These are phyloP conservation scores for Fusarium liriodendri DNA, from an alignment of 2,329 filamentous ascomycete species.

Conservation along the genomic window DNA sequence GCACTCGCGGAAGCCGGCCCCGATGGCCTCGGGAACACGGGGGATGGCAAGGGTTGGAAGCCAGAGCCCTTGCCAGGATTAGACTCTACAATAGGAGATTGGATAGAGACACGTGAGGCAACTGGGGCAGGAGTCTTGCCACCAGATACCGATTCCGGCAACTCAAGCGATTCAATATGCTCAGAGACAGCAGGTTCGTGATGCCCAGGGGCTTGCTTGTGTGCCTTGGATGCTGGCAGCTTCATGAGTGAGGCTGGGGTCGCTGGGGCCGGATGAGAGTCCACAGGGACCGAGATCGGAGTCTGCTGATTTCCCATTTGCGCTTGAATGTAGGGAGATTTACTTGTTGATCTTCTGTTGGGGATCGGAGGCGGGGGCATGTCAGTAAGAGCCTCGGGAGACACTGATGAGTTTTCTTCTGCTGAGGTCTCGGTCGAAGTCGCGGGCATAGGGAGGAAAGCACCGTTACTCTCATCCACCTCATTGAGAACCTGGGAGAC, in stretches of 20 bases:
- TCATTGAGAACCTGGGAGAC: slow-evolving; percentile 67
- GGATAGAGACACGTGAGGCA: slow-evolving; percentile 56
- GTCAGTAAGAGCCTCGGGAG: slow-evolving; percentile 71
- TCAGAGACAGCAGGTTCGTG: slow-evolving; percentile 60
- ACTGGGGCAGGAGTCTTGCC: slow-evolving; percentile 47
- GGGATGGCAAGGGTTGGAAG: slow-evolving; percentile 62
- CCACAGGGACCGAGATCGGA: slow-evolving; percentile 35
- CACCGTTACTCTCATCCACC: slow-evolving; percentile 56
- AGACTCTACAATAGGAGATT: slow-evolving; percentile 51
- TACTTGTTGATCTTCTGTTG: slow-evolving; percentile 70
- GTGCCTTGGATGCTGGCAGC: slow-evolving; percentile 67
- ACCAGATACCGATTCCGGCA: slow-evolving; percentile 75
- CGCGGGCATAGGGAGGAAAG: slow-evolving; percentile 53
- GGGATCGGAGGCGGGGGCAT: slow-evolving; percentile 78
- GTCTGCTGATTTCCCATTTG: slow-evolving; percentile 54
- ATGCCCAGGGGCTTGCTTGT: slow-evolving; percentile 55
- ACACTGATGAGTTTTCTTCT: slow-evolving; percentile 74
- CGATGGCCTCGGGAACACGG: slow-evolving; percentile 55
- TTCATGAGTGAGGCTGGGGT: slow-evolving; percentile 89
- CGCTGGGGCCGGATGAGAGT: slow-evolving; percentile 58
- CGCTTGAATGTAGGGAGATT: slow-evolving; percentile 75
- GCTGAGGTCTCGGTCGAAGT: slow-evolving; percentile 63
- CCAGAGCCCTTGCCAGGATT: slow-evolving; percentile 62
- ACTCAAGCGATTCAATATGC: slow-evolving; percentile 68
- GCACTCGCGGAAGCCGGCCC: slow-evolving; percentile 67